A percentile compares a stretch with the other conserved stretches of the same genome.
Evolutionary conservation across 2,329 filamentous ascomycete species (phyloP).

Genomic region (Xylariaceae sp.): DNA sequence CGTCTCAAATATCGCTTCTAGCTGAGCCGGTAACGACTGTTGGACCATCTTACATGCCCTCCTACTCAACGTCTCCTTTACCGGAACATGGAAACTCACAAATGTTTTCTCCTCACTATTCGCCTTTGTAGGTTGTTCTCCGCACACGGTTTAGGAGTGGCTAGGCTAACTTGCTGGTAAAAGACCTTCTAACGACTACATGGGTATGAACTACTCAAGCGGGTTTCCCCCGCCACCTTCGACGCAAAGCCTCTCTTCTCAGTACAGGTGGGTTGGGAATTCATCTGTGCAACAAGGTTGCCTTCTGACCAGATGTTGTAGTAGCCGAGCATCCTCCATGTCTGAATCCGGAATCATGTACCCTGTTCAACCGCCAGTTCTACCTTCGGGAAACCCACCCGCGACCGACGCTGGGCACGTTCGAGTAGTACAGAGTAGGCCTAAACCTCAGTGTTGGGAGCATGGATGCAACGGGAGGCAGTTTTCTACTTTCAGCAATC

Average conservation of each 20-base stretch:
- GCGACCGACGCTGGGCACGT: conserved; percentile 58
- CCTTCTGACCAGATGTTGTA: conserved; percentile 29
- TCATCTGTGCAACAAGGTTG: background rate
- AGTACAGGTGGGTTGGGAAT: conserved; percentile 49
- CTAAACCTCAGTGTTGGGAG: conserved; percentile 97
- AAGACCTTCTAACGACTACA: conserved; percentile 47
- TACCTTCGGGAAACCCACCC: conserved; percentile 45
- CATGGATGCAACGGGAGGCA: conserved; percentile 95
- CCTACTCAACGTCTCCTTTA: conserved; percentile 55
- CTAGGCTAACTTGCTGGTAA: conserved; percentile 34
- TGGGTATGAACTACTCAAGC: conserved; percentile 53
- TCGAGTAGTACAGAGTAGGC: conserved; percentile 75
- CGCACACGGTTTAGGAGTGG: background rate
- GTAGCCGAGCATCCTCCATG: conserved; percentile 49
- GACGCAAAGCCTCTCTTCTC: conserved; percentile 41
- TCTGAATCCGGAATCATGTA: conserved; percentile 54
- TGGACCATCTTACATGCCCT: conserved; percentile 53
- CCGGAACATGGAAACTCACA: conserved; percentile 48
- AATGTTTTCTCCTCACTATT: conserved; percentile 41
- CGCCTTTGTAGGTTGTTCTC: conserved; percentile 35
- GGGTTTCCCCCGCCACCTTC: conserved; percentile 43
- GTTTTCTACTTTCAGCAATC: conserved; percentile 96
- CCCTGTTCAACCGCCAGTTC: conserved; percentile 46
- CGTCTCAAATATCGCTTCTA: conserved; percentile 58
- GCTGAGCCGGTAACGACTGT: conserved; percentile 56